Conservation (phyloP, 805 yeast genomes). For the Metschnikowia arizonensis region DNA sequence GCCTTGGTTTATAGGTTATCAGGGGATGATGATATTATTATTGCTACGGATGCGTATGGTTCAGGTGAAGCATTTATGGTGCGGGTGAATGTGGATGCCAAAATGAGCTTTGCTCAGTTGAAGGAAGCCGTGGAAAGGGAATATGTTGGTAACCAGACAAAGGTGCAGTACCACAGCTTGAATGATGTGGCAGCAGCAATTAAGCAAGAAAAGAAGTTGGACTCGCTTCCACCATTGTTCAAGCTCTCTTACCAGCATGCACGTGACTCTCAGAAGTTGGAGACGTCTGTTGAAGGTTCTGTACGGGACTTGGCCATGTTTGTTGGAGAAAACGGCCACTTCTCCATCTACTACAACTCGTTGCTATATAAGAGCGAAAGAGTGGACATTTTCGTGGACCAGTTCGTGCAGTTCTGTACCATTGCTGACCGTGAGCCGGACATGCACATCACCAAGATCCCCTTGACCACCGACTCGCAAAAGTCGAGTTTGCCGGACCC, state of each 20-base stretch:
- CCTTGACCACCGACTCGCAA: conserved; percentile 68
- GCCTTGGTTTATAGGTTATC: conserved; percentile 74
- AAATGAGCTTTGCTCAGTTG: conserved; percentile 51
- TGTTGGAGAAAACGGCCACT: conserved; percentile 23
- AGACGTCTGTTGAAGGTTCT: conserved; percentile 48
- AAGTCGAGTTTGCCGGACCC: conserved; percentile 74
- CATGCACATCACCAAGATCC: conserved; percentile 52
- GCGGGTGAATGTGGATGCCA: conserved; percentile 57
- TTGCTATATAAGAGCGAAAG: conserved; percentile 69
- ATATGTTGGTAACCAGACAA: conserved; percentile 30
- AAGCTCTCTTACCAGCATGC: conserved; percentile 55
- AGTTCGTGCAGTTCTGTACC: conserved; percentile 53
- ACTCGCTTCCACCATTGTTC: conserved; percentile 60
- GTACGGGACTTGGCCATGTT: conserved; percentile 64
- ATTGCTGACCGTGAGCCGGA: conserved; percentile 35
- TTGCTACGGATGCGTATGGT: conserved; percentile 57
- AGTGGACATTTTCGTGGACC: conserved; percentile 66
- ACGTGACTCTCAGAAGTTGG: conserved; percentile 36
- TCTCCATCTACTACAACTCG: conserved; percentile 65
- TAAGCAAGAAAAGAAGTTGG: conserved; percentile 46
- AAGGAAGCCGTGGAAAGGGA: conserved; percentile 42
- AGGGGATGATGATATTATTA: conserved; percentile 91
- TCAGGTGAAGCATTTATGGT: conserved; percentile 50
- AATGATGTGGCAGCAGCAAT: conserved; percentile 53
- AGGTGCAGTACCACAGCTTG: conserved; percentile 44